Percentiles rank a stretch among this genome's conserved stretches.
Conservation (phyloP, 495 filamentous ascomycete species). For the Talaromyces adpressus region DNA sequence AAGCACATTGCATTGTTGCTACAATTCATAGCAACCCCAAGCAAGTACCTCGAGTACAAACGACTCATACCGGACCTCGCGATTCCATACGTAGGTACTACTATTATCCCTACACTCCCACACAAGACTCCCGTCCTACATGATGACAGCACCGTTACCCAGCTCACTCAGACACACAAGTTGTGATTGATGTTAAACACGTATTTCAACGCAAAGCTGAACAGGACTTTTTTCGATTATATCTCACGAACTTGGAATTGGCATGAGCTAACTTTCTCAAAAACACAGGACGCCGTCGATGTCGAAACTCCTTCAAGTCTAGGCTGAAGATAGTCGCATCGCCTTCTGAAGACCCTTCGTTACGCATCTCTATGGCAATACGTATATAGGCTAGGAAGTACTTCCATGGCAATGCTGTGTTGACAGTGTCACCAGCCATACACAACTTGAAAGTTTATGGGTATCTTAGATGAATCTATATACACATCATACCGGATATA, state of each 20-base stretch:
- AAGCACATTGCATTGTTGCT: background rate
- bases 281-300: background rate
- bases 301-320: background rate
- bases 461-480: background rate
- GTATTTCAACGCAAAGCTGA: constrained; percentile 9
- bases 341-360: background rate
- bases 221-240: background rate
- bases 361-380: background rate
- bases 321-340: background rate
- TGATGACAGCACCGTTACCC: constrained; percentile 12
- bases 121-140: background rate
- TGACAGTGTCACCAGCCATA: background rate
- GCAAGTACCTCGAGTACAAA: background rate
- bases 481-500: constrained; percentile 1
- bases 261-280: background rate
- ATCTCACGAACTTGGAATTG: background rate
- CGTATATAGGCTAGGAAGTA: background rate
- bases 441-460: background rate
- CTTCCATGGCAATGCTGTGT: too few species aligned
- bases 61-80: background rate
- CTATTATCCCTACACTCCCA: background rate
- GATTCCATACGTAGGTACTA: background rate
- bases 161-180: constrained; percentile 11
- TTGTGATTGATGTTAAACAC: constrained; percentile 10
- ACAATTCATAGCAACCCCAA: background rate